phyloP scores from a whole-genome alignment of 495 filamentous ascomycete genomes.

The Aspergillus cristatus region DNA sequence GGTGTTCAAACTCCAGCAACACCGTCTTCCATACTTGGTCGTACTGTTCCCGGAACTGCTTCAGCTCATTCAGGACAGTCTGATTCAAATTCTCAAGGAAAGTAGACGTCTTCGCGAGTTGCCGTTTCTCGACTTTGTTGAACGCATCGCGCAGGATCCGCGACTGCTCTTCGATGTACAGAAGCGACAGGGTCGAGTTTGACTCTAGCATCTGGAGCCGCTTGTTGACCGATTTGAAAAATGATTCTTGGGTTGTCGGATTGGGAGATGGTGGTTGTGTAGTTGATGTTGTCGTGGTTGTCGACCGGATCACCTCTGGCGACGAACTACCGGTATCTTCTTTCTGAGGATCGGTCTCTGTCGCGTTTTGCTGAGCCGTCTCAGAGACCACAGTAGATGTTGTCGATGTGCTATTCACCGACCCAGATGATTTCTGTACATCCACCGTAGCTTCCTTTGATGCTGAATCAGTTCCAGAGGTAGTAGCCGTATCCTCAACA shows the following conservation, averaged over 20 bases:
- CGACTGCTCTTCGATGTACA: conserved; percentile 96
- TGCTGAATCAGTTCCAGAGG: neutral
- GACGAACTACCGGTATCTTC: conserved; percentile 21
- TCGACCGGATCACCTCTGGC: conserved; percentile 36
- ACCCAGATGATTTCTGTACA: conserved; percentile 14
- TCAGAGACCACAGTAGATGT: conserved; percentile 14
- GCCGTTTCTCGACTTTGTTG: conserved; percentile 78
- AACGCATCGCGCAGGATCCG: conserved; percentile 86
- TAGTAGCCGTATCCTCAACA: conserved; percentile 1
- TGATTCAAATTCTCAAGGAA: conserved; percentile 79
- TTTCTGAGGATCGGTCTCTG: conserved; percentile 14
- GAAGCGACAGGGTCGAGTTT: conserved; percentile 84
- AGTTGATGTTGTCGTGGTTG: conserved; percentile 44
- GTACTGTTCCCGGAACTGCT: conserved; percentile 72
- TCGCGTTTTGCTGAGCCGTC: conserved; percentile 15
- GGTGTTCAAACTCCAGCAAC: conserved; percentile 80
- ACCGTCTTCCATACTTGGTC: conserved; percentile 96
- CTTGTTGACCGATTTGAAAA: conserved; percentile 94
- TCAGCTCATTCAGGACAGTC: conserved; percentile 79
- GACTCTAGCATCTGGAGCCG: conserved; percentile 83
- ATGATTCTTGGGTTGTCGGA: conserved; percentile 88
- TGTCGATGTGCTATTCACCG: conserved; percentile 8
- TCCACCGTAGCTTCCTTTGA: conserved; percentile 11
- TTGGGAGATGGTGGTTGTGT: conserved; percentile 51
- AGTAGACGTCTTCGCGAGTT: conserved; percentile 68